These are phyloP conservation scores for Heterobasidion parviporum DNA, from an alignment of 1,284 basidiomycete species.

Conservation along the genomic window DNA sequence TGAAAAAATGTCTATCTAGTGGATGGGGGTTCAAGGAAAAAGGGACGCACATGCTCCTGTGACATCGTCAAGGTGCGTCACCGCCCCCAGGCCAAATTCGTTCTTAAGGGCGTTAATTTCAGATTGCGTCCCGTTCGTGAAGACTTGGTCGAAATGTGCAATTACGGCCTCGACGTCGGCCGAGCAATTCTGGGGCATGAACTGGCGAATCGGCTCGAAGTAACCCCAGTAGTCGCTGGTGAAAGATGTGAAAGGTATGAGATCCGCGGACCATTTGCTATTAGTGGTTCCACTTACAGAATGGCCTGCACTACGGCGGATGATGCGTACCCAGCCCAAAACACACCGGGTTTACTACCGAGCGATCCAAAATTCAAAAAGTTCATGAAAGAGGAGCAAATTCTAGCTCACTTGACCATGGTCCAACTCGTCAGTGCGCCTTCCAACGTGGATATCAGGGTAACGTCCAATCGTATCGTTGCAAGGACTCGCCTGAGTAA, in stretches of 20 bases:
- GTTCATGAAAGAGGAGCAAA: too few species aligned
- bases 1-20: too few species aligned
- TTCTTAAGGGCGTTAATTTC: constrained; percentile 47
- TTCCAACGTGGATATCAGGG: not conserved
- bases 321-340: constrained; percentile 62
- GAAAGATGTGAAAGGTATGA: too few species aligned
- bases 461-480: not conserved
- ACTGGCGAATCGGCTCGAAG: constrained; percentile 61
- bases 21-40: too few species aligned
- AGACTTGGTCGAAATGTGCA: constrained; percentile 49
- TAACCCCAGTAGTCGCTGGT: constrained; percentile 57
- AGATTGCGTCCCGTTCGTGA: constrained; percentile 31
- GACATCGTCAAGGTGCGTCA: constrained; percentile 60
- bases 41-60: constrained; percentile 48
- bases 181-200: constrained; percentile 70
- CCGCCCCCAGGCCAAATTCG: constrained; percentile 45
- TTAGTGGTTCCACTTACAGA: constrained; percentile 26
- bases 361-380: too few species aligned
- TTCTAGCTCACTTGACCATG: constrained; percentile 23
- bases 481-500: constrained; percentile 43
- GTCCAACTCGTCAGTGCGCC: not conserved
- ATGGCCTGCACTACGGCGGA: constrained; percentile 70
- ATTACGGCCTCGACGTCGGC: constrained; percentile 65
- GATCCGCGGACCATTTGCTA: too few species aligned
- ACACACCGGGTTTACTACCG: constrained; percentile 43